Evolutionary conservation across 768 basidiomycete genomes (phyloP), one percentile per base, ranked within the genome.

Genomic region (Tylopilus sp.): DNA sequence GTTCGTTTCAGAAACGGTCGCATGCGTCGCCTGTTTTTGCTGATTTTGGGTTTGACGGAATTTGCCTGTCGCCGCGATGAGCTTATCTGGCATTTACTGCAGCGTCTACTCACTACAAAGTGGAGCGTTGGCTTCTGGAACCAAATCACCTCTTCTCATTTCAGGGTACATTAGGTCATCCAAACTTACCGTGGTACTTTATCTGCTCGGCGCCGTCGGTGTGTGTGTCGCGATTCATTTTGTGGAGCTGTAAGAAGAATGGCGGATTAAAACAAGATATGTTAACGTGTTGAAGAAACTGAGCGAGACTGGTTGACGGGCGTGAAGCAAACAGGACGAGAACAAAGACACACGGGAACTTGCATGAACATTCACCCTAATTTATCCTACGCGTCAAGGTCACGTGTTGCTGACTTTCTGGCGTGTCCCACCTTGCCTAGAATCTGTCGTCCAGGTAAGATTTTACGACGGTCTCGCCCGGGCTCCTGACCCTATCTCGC

Each of bases 191-290:
- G 47, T 49, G 46, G 43, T 64, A 58, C 24, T 64, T 55, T 29
- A 65, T 54, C 50, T 66, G 82, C 50, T 79, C 78, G 41, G 48
- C 34, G 31, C 82, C 73, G 36, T 84, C 74, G 25, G 79, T 14
- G 53, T 46, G 57, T 71, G 70, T 62, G 36, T 67, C 67, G 62
- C 67, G 60, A 46, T 61, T 57, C 71, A 71, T 71, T 45, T 21
- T 58, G 24, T 24, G 45, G 22, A 50, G 48, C 41, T 43, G 40
- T 28, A 45, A 60, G 55, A 63, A 59, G 54, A 57, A 58, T 56
- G 33, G 40, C 34, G 55, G 29, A 50, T 40, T 38, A 52, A 63
- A 61, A 52, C 50, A 26, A 44, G 38, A 40, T 34, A 26, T 11
- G 16, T 19, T 36, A 19, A 13, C 17, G 38, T 43, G 28, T 11